Evolutionary conservation across 805 yeast genomes (phyloP).

Genomic region (Myxozyma kluyveri): DNA sequence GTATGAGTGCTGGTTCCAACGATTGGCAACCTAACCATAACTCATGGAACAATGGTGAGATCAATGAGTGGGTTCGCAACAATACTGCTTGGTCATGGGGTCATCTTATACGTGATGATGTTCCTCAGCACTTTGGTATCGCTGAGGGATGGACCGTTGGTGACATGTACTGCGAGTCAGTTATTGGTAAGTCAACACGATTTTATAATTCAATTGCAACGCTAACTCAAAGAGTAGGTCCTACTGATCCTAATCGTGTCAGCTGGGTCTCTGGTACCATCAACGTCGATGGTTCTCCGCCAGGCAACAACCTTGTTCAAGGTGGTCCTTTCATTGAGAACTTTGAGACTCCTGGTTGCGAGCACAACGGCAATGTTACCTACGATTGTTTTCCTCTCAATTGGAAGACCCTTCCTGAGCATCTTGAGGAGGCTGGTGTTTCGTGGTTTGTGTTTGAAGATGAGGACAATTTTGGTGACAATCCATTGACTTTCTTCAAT

Average conservation of each 20-base stretch:
- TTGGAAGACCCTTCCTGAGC: constrained; percentile 29
- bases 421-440: constrained; percentile 24
- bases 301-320: constrained; percentile 13
- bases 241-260: constrained; percentile 32
- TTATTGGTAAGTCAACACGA: constrained; percentile 19
- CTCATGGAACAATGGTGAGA: constrained; percentile 31
- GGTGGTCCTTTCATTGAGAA: constrained; percentile 32
- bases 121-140: constrained; percentile 32
- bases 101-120: constrained; percentile 25
- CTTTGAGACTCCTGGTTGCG: constrained; percentile 28
- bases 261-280: constrained; percentile 32
- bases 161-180: constrained; percentile 34
- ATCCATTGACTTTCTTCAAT: constrained; percentile 26
- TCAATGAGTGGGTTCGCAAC: constrained; percentile 31
- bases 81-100: constrained; percentile 34
- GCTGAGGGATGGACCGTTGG: constrained; percentile 34
- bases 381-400: constrained; percentile 30
- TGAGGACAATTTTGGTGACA: constrained; percentile 26
- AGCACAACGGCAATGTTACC: constrained; percentile 15
- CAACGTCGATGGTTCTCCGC: constrained; percentile 28
- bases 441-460: constrained; percentile 30
- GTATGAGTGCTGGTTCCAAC: constrained; percentile 32
- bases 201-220: neutral
- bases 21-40: constrained; percentile 33
- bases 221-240: constrained; percentile 1